phyloP scores from a whole-genome alignment of 2,329 filamentous ascomycete species.

The Xylariales sp. region DNA sequence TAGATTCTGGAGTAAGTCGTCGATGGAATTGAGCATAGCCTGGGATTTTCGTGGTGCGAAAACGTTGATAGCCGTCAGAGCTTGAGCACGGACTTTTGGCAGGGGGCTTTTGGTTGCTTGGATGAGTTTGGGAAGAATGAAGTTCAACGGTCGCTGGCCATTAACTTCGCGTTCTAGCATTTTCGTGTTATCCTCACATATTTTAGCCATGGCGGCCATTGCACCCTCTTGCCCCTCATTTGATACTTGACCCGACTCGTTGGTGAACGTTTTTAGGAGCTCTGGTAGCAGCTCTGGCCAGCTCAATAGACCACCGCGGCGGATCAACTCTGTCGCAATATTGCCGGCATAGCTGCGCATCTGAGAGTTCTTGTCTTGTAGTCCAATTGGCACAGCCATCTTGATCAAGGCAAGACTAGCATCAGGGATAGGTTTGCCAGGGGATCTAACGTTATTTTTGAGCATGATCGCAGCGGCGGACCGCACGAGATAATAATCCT shows the following conservation, averaged over 20 bases:
- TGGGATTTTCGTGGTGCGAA: constrained; percentile 89
- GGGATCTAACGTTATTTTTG: constrained; percentile 87
- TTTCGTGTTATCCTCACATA: constrained; percentile 95
- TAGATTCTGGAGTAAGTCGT: constrained; percentile 82
- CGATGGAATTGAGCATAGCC: constrained; percentile 82
- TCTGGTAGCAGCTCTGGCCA: constrained; percentile 94
- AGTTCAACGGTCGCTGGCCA: constrained; percentile 86
- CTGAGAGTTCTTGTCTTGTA: constrained; percentile 84
- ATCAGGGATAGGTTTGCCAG: constrained; percentile 81
- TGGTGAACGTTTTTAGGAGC: constrained; percentile 80
- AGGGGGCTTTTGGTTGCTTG: constrained; percentile 83
- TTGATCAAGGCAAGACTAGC: constrained; percentile 81
- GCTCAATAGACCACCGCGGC: constrained; percentile 82
- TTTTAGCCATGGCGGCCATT: constrained; percentile 92
- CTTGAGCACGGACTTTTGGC: constrained; percentile 81
- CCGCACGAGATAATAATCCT: constrained; percentile 80
- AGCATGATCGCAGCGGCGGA: constrained; percentile 92
- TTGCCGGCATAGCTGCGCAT: constrained; percentile 92
- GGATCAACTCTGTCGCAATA: constrained; percentile 92
- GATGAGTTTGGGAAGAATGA: constrained; percentile 90
- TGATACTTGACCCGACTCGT: constrained; percentile 74
- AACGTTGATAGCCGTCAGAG: constrained; percentile 87
- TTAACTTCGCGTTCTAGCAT: constrained; percentile 88
- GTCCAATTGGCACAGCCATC: constrained; percentile 78
- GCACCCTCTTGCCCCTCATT: constrained; percentile 87